These are phyloP conservation scores for Magnolia sinica DNA, from an alignment of 164 flowering plant genomes.

Conservation along the genomic window DNA sequence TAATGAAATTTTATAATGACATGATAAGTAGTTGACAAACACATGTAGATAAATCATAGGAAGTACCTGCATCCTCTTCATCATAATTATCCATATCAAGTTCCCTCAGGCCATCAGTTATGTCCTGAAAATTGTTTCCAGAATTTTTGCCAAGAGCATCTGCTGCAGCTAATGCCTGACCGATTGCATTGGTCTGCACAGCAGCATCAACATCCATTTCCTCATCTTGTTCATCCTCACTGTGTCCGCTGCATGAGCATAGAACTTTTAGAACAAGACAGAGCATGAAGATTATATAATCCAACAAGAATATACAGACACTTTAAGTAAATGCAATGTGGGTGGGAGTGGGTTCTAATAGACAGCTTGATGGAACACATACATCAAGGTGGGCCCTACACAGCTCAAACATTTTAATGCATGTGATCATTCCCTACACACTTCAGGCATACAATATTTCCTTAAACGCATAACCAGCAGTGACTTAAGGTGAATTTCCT, in stretches of 20 bases:
- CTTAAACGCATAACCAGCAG: too few species aligned
- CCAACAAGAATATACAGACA: too few species aligned
- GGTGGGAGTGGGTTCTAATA: too few species aligned
- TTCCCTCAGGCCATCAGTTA: slow-evolving; percentile 63
- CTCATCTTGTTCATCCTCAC: slow-evolving; percentile 54
- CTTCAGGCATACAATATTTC: too few species aligned
- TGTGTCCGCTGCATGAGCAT: slow-evolving; percentile 27
- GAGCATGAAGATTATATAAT: not conserved
- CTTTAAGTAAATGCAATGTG: too few species aligned
- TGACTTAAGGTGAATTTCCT: too few species aligned
- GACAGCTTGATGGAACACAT: too few species aligned
- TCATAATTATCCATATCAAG: slow-evolving; percentile 93
- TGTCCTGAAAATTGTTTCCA: slow-evolving; percentile 34
- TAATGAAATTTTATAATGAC: not conserved
- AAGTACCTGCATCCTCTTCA: slow-evolving; percentile 84
- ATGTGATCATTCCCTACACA: too few species aligned
- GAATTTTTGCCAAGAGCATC: slow-evolving; percentile 56
- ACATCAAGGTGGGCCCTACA: too few species aligned
- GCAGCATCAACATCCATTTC: slow-evolving; percentile 50
- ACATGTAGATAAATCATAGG: not conserved
- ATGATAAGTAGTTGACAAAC: not conserved
- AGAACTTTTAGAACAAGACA: not conserved
- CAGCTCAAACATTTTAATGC: too few species aligned
- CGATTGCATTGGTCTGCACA: slow-evolving; percentile 37
- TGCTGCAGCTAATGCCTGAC: slow-evolving; percentile 66